Base-by-base conservation (phyloP, 192 early-diverging fungal genomes). In the Allomyces javanicus region DNA sequence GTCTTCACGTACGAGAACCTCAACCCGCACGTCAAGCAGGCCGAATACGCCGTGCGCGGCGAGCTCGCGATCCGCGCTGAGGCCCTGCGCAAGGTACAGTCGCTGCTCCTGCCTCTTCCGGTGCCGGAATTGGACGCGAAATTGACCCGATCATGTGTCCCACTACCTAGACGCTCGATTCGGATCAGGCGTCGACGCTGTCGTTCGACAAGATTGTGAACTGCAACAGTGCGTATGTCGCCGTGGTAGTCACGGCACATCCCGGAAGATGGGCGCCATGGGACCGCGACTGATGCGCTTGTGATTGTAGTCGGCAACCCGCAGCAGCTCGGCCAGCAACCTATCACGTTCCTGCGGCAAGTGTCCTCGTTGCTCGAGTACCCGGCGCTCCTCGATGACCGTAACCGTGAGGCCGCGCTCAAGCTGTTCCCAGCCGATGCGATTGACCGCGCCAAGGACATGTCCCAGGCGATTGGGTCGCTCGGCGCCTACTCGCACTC, bases 341-440 rank as follows among this genome's bases (percentile, higher is more conserved):
- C 94, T n/a, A 89, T 96, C 73, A 96, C 94, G 21, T 99, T 99
- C 67, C 87, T 94, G 81, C 87, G 96, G 61, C 96, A 98, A 77
- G 92, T 96, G 21, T 79, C 86, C 40, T 86, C 93, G 24, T 75
- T 99, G 63, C 80, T 84, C 62, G 92, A 96, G 72, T 93, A 96
- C 71, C 86, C 96, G 1, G 91, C 91, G 62, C 73, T 90, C 58
- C 75, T 90, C 58, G 69, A 73, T 67, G 77, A 82, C 0, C 65
- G 71, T 9, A 85, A 89, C 72, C 74, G 80, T 40, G 67, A 73
- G 22, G 44, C 67, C 26, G 73, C 78, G n/a, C 45, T 65, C 23
- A 66, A 75, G 24, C 74, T 99, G 40, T 96, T 87, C 77, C 86
- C 93, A 9, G 70, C 73, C 7, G 96, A 99, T 71, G 92, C 89